These are phyloP conservation scores for Wickerhamiella spandovensis DNA, from an alignment of 805 yeast species.

Conservation along the genomic window DNA sequence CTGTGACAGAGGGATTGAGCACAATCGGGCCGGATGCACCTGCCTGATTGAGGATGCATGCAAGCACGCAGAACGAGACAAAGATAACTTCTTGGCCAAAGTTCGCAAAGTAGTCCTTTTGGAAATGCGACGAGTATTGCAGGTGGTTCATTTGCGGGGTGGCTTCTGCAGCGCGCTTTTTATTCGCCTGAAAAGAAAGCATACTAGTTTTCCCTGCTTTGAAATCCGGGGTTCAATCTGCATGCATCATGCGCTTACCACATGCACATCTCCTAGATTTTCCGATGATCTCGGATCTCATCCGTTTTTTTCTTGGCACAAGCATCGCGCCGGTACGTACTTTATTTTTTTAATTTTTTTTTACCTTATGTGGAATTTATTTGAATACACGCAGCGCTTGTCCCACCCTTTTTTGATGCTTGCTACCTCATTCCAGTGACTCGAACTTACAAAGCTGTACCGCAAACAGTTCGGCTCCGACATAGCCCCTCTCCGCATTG, in stretches of 20 bases:
- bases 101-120: neutral
- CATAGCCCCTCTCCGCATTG: no score
- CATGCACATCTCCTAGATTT: neutral
- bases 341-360: no score
- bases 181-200: neutral
- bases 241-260: neutral
- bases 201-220: neutral
- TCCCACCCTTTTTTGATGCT: no score
- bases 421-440: no score
- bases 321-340: no score
- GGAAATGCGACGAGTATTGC: neutral
- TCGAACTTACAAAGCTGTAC: no score
- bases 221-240: neutral
- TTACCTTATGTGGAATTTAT: no score
- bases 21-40: conserved; percentile 24
- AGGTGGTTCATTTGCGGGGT: neutral
- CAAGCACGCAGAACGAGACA: conserved; percentile 16
- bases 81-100: conserved; percentile 15
- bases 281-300: no score
- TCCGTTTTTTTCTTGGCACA: no score
- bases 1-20: conserved; percentile 22
- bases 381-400: no score
- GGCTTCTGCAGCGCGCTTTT: neutral
- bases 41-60: conserved; percentile 31
- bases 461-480: no score